Evolutionary conservation across 768 basidiomycete species (phyloP).

Genomic region (Mycena indigotica): DNA sequence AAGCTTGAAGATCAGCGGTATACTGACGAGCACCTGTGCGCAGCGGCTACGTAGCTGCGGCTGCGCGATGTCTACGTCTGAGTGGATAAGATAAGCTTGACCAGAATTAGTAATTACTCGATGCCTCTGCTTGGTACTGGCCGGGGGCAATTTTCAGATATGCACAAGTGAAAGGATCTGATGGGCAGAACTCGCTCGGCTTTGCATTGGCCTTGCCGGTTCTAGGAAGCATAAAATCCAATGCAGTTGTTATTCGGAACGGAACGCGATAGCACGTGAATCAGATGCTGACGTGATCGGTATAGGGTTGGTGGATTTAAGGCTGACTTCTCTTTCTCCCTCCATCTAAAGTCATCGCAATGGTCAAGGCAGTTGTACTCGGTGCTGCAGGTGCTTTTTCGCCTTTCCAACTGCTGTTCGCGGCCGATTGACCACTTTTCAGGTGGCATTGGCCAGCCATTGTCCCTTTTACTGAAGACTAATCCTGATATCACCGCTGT

Average conservation of each 20-base stretch:
- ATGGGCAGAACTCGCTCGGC: too few species aligned
- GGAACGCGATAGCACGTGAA: neutral
- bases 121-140: too few species aligned
- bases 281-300: neutral
- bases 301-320: neutral
- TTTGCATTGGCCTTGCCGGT: too few species aligned
- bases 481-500: constrained; percentile 83
- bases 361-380: constrained; percentile 87
- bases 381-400: constrained; percentile 80
- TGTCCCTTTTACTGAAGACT: constrained; percentile 87
- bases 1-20: neutral
- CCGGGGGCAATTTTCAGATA: too few species aligned
- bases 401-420: constrained; percentile 12
- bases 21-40: too few species aligned
- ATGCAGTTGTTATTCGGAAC: too few species aligned
- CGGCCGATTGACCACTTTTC: constrained; percentile 8
- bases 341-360: constrained; percentile 12
- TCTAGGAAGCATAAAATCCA: too few species aligned
- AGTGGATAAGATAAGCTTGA: too few species aligned
- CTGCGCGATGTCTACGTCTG: too few species aligned
- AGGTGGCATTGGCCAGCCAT: constrained; percentile 97
- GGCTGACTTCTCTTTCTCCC: constrained; percentile 9
- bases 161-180: too few species aligned
- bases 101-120: too few species aligned
- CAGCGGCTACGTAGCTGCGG: too few species aligned